These are phyloP conservation scores for Sugiyamaella grinbergsii DNA, from an alignment of 1,139 yeast species.

Conservation along the genomic window DNA sequence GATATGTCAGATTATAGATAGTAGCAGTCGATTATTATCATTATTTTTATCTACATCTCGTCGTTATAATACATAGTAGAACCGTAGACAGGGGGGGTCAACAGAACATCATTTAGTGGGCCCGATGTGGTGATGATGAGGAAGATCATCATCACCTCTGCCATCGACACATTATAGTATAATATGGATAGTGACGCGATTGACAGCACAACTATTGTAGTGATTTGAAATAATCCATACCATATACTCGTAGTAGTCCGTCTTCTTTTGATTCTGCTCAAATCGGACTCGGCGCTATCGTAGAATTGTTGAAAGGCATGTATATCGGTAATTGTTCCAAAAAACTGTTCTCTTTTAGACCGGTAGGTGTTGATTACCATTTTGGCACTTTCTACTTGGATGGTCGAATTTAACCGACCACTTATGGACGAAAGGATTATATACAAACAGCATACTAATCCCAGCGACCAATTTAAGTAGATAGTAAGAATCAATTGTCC, in stretches of 20 bases:
- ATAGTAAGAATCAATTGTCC: background rate
- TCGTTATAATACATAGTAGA: background rate
- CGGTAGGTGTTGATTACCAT: slow-evolving; percentile 6
- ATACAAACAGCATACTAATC: background rate
- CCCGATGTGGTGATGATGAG: background rate
- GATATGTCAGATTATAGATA: no score
- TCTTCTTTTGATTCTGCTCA: slow-evolving; percentile 8
- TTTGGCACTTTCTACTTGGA: background rate
- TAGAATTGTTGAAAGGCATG: slow-evolving; percentile 14
- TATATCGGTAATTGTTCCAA: background rate
- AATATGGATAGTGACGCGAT: slow-evolving; percentile 1
- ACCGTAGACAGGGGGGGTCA: background rate
- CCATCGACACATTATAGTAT: slow-evolving; percentile 12
- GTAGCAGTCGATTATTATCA: no score
- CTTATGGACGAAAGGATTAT: background rate
- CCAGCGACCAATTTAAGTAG: slow-evolving; percentile 7
- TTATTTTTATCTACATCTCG: background rate
- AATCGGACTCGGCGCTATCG: slow-evolving; percentile 18
- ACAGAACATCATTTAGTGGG: slow-evolving; percentile 3
- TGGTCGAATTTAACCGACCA: slow-evolving; percentile 2
- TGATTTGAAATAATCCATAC: slow-evolving; percentile 4
- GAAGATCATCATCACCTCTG: slow-evolving; percentile 10
- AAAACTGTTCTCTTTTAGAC: slow-evolving; percentile 7
- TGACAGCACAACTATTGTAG: background rate
- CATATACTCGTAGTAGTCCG: background rate